Base-by-base conservation (phyloP, 495 filamentous ascomycete species). In the Aspergillus heteromorphus region DNA sequence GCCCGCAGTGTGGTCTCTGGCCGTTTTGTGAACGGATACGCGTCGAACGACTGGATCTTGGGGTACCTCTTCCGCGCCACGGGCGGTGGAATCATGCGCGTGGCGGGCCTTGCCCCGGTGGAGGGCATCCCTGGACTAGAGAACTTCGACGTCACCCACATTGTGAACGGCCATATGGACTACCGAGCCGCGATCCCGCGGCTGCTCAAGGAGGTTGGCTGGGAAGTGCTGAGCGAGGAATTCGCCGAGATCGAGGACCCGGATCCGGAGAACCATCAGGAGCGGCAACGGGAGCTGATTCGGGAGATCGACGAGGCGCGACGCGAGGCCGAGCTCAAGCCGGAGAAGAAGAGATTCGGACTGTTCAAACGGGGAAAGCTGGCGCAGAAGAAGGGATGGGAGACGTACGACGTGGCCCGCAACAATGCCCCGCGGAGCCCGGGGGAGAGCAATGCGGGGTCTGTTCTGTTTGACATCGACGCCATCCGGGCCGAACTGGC, bases 191-290 rank as follows among this genome's bases (percentile, higher is more conserved):
- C 89, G 14, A 97, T 99, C 84, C 93, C 93, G 11, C 83, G 82
- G 38, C 78, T 99, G 8, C 76, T 99, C 14, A 82, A 87, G 38
- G 83, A 89, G 60, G 84, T 91, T 11, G 92, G 92, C 25, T 99
- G 91, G 90, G 70, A 87, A 45, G 87, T 97, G 2, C 82, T 93
- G 58, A 88, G 85, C 54, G 92, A 96, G 51, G 95, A 97, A 64
- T 99, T 99, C 65, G 83, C 85, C 1, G 93, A 99, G 68, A 97
- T 99, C 48, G 92, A 97, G 60, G 95, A 98, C 57, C 91, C 95
- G 1, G 93, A 99, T 63, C 93, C 93, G 3, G 95, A 97, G 4
- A 90, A 93, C 55, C 91, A 97, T 65, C 76, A 82, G 47, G 83
- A 91, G 66, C 79, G 91, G 23, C 93, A 99, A 71, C 79, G 88